Evolutionary conservation across 2,329 filamentous ascomycete genomes (phyloP), one percentile per base, ranked within the genome.

Genomic region (Fusarium bactridioides): DNA sequence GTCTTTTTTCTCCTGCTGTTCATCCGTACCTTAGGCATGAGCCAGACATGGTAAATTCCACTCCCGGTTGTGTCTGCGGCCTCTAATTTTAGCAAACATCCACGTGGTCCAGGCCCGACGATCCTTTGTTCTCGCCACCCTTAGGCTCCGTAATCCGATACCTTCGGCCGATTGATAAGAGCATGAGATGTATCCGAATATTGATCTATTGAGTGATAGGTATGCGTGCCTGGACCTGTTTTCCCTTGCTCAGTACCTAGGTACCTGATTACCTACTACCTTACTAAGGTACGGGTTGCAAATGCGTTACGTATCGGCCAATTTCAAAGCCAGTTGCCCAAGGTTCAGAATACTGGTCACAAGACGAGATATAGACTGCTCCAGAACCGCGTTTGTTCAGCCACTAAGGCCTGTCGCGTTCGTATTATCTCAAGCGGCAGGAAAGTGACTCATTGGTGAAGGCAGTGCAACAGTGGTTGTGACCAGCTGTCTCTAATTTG

Each of bases 101-200:
- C 72, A 74, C 69, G 72, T 74, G 72, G 61, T 72, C 72, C 50
- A 72, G 72, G 40, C 72, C 72, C 61, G 45, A 43, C 59, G 59
- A 72, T 64, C 61, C 9, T 45, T 69, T 60, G 63, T 45, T 73
- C 70, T 73, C 67, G 70, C 70, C 70, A 74, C 70, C 47, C 55
- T 51, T 68, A 61, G 43, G 55, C 67, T 73, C 70, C 67, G 70
- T 69, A 23, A 35, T 48, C 67, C 67, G 56, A 74, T 37, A 47
- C 25, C 31, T 65, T 73, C 59, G 68, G 72, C 72, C 72, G 71
- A 64, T 74, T 63, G 37, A 37, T 47, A 58, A 21, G 41, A n/a
- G 21, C 45, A 40, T 25, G 21, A 53, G 37, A 31, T 25, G 47
- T 53, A 23, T 45, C 29, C 33, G 23, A 44, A 45, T 25, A 57